Evolutionary conservation across 345 rosid genomes (phyloP).

Genomic region (Cardamine chenopodiifolia): DNA sequence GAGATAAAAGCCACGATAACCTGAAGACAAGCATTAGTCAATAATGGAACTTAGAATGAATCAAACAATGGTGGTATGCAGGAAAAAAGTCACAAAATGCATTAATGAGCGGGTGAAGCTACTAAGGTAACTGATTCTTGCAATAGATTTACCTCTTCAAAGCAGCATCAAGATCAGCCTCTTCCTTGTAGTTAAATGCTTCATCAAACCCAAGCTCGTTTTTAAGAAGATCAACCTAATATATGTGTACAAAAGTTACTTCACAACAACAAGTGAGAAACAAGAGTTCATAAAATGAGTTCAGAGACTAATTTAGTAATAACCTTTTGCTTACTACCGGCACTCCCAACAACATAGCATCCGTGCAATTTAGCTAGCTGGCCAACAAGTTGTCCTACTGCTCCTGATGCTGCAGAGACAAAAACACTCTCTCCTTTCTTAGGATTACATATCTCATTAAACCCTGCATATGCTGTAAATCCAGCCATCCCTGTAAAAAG

Average conservation of each 20-base stretch:
- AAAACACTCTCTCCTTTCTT: constrained; percentile 60
- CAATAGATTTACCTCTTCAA: constrained; percentile 57
- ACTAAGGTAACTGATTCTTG: neutral
- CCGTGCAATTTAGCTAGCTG: constrained; percentile 77
- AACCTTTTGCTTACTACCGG: constrained; percentile 63
- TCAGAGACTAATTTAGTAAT: neutral
- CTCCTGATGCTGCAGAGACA: constrained; percentile 78
- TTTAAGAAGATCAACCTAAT: constrained; percentile 65
- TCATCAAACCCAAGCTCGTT: constrained; percentile 66
- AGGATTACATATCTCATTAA: constrained; percentile 65
- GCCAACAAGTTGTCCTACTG: constrained; percentile 81
- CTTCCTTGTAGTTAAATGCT: constrained; percentile 80
- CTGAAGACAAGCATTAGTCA: neutral
- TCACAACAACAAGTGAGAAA: neutral
- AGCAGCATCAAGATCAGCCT: constrained; percentile 54
- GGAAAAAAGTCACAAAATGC: neutral
- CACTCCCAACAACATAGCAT: constrained; percentile 74
- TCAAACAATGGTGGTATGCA: neutral
- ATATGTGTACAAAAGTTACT: constrained; percentile 12
- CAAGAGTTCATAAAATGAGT: neutral
- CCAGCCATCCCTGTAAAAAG: constrained; percentile 68
- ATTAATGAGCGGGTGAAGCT: neutral
- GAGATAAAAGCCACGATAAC: neutral
- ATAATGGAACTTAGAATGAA: neutral
- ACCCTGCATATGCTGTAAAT: constrained; percentile 73